phyloP scores from a whole-genome alignment of 208 protist species.

The Leishmania mexicana region DNA sequence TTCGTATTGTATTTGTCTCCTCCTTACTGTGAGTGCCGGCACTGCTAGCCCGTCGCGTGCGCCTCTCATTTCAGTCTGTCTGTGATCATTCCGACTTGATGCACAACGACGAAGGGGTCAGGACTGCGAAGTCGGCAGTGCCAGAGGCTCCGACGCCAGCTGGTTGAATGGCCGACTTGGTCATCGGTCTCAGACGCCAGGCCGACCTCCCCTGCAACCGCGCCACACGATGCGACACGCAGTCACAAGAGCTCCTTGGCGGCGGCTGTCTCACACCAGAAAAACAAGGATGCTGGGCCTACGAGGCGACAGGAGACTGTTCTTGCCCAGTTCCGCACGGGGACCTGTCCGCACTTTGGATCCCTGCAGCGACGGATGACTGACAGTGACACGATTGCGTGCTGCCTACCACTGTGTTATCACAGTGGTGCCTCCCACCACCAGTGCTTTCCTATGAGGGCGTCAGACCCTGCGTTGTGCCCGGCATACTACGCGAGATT shows the following conservation, averaged over 20 bases:
- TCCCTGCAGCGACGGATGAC: background rate
- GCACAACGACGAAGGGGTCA: background rate
- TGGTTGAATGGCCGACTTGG: background rate
- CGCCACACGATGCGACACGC: background rate
- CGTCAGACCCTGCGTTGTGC: background rate
- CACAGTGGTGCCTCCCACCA: background rate
- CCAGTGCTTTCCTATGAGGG: background rate
- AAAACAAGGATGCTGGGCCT: background rate
- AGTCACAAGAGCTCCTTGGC: background rate
- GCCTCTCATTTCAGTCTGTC: background rate
- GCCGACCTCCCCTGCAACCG: background rate
- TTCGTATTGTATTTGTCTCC: constrained; percentile 3
- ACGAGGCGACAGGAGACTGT: background rate
- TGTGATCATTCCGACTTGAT: background rate
- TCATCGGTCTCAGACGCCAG: background rate
- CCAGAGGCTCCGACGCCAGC: background rate
- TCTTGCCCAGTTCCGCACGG: background rate
- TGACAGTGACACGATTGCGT: background rate
- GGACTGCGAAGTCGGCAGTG: background rate
- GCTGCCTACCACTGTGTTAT: background rate
- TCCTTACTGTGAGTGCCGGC: background rate
- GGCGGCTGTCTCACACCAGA: background rate
- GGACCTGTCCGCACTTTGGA: background rate
- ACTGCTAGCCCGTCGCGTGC: background rate
- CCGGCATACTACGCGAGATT: background rate